Conservation (phyloP, 2,329 filamentous ascomycete species). For the Didymella pinodella region DNA sequence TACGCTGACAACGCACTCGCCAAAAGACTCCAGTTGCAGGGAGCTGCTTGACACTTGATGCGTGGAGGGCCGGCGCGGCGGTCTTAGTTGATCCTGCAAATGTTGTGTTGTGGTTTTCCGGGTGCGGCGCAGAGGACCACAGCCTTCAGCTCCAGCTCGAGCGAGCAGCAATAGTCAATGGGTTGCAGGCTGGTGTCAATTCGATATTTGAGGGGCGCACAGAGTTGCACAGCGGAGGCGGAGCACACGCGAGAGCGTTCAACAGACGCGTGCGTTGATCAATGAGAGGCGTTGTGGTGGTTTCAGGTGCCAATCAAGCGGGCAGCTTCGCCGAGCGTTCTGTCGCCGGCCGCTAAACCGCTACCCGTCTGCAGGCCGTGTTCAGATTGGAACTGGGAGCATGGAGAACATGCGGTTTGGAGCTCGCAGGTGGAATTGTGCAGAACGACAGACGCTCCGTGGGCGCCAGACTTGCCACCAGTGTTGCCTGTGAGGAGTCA, state of each 20-base stretch:
- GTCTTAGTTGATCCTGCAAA: constrained; percentile 11
- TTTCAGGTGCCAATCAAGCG: constrained; percentile 45
- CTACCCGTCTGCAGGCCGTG: constrained; percentile 27
- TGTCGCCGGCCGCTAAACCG: constrained; percentile 23
- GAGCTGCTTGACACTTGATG: constrained; percentile 13
- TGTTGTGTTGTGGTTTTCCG: constrained; percentile 3
- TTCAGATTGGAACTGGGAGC: constrained; percentile 20
- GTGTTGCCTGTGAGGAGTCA: background rate
- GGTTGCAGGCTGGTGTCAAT: constrained; percentile 24
- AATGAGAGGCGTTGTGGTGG: constrained; percentile 24
- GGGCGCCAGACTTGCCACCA: background rate
- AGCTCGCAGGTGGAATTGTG: constrained; percentile 7
- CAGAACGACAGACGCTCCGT: background rate
- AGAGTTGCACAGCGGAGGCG: constrained; percentile 32
- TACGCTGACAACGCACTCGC: constrained; percentile 12
- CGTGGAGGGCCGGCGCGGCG: constrained; percentile 7
- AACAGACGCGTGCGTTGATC: constrained; percentile 42
- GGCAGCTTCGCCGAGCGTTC: constrained; percentile 34
- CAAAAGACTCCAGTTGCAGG: constrained; percentile 9
- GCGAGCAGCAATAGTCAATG: constrained; percentile 15
- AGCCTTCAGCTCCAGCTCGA: constrained; percentile 16
- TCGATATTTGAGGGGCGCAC: constrained; percentile 25
- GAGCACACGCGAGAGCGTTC: constrained; percentile 42
- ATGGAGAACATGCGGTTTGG: constrained; percentile 7
- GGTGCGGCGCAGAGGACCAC: constrained; percentile 11